Conservation (phyloP, 495 filamentous ascomycete species). For the Daldinia bambusicola region DNA sequence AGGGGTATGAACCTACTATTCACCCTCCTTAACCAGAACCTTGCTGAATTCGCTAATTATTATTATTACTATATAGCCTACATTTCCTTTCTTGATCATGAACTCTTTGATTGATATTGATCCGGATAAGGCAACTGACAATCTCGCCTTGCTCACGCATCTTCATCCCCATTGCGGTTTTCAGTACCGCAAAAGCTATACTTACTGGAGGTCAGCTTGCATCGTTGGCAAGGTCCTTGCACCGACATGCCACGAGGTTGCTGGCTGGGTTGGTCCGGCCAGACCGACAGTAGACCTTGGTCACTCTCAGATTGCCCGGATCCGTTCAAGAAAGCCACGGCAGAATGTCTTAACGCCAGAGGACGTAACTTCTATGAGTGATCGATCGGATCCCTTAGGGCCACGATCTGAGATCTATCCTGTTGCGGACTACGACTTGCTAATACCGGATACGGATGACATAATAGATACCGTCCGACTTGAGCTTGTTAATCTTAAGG, state of each 20-base stretch:
- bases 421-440: constrained; percentile 68
- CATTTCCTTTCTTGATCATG: constrained; percentile 77
- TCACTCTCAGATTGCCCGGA: constrained; percentile 69
- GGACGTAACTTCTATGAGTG: constrained; percentile 67
- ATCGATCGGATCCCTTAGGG: constrained; percentile 72
- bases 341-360: constrained; percentile 57
- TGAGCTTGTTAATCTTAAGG: constrained; percentile 67
- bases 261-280: constrained; percentile 76
- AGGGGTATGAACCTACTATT: constrained; percentile 53
- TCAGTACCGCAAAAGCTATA: constrained; percentile 72
- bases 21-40: neutral
- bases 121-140: constrained; percentile 64
- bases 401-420: constrained; percentile 66
- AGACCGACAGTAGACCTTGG: constrained; percentile 68
- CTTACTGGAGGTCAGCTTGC: constrained; percentile 75
- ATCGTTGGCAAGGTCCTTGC: constrained; percentile 82
- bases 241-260: constrained; percentile 75
- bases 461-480: constrained; percentile 71
- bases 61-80: constrained; percentile 49
- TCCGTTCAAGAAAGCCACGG: constrained; percentile 63
- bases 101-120: constrained; percentile 78
- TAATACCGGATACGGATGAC: constrained; percentile 61
- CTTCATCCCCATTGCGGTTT: constrained; percentile 72
- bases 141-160: constrained; percentile 69
- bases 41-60: constrained; percentile 23